Evolutionary conservation across 306 rosid genomes (phyloP), one percentile per base, ranked within the genome.

Genomic region (Begonia masoniana): DNA sequence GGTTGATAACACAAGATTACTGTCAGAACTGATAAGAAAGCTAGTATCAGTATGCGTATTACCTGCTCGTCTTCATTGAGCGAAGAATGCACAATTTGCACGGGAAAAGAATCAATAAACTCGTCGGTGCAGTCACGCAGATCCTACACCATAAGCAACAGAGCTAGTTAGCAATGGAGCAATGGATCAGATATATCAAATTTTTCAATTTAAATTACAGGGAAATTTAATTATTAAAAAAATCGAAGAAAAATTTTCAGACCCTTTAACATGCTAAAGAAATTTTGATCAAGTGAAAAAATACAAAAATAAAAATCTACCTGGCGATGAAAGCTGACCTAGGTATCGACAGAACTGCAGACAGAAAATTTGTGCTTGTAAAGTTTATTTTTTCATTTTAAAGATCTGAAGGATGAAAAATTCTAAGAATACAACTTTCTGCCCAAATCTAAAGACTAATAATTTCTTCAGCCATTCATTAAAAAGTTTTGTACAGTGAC

Each of bases 61-160:
- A 89, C 97, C 97, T 89, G 94, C 51, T 75, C 95, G 60, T 68
- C 82, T 42, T 75, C 88, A 67, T 70, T 74, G 59, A 68, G 63
- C 7, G 87, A 71, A 57, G 84, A 75, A 82, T 64, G 71, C 52
- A 48, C 78, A 61, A 74, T 59, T 59, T 59, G 78, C 53, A 66
- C 64, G 9, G 80, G 80, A 67, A 75, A 71, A 56, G 75, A 31
- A 43, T 63, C 60, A 3, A 72, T 56, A 53, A 74, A 70, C 66
- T 76, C 71, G 56, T 71, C 74, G 8, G 72, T 62, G 58, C 83
- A 51, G 61, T 64, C 87, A 36, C 62, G 81, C 71, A 80, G 67
- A 63, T 65, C 84, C 97, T 89, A 74, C 69, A 26, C 69, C 64
- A 56, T n/a, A 67, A 36, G 42, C 56, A 52, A 62, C 46, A 26